Conservation (phyloP, 164 flowering plant species). For the Sedum album region DNA sequence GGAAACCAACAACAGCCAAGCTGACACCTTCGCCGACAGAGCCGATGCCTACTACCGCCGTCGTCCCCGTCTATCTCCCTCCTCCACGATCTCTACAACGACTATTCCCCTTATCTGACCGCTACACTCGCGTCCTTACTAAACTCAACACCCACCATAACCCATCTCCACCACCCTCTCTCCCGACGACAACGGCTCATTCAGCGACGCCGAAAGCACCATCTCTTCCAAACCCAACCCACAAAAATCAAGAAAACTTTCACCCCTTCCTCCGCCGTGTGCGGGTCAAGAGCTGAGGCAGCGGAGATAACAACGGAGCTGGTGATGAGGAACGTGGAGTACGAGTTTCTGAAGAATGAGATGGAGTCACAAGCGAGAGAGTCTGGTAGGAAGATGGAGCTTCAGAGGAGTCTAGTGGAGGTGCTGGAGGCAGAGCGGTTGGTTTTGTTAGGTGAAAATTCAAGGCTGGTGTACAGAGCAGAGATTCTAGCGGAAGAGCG, state of each 20-base stretch:
- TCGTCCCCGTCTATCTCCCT: conserved; percentile 68
- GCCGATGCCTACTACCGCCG: conserved; percentile 73
- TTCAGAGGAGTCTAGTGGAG: conserved; percentile 62
- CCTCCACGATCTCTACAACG: conserved; percentile 60
- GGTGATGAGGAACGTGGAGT: conserved; percentile 43
- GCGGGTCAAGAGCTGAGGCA: background rate
- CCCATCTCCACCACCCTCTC: conserved; percentile 11
- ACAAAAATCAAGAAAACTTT: background rate
- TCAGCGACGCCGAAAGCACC: conserved; percentile 57
- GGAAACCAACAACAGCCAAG: conserved; percentile 22
- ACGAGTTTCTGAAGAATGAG: conserved; percentile 32
- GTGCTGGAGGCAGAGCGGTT: conserved; percentile 73
- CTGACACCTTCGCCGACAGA: conserved; percentile 53
- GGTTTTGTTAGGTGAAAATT: conserved; percentile 52
- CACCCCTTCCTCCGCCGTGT: background rate
- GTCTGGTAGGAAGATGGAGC: conserved; percentile 32
- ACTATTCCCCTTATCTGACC: conserved; percentile 52
- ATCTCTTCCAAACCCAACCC: conserved; percentile 50
- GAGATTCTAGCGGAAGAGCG: conserved; percentile 42
- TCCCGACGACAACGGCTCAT: conserved; percentile 2
- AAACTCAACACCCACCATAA: conserved; percentile 39
- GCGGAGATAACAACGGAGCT: conserved; percentile 36
- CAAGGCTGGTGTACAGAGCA: conserved; percentile 37
- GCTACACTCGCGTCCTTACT: conserved; percentile 36
- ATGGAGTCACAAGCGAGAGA: conserved; percentile 16